Evolutionary conservation across 192 early-diverging fungal species (phyloP).

Genomic region (Coemansia umbellata): DNA sequence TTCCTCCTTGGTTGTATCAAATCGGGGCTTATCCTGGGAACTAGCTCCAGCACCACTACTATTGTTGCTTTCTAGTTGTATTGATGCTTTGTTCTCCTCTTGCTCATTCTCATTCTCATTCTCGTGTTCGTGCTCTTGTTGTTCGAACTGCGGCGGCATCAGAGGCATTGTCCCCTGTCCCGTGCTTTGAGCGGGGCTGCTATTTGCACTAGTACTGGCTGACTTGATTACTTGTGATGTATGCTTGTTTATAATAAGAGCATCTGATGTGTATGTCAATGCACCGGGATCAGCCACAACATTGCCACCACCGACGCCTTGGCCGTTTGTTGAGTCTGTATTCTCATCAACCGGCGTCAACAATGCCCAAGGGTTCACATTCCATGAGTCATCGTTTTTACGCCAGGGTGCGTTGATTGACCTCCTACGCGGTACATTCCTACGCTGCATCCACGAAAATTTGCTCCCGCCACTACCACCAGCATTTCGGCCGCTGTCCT

Average conservation of each 20-base stretch:
- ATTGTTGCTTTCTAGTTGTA: not conserved
- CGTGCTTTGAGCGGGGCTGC: not conserved
- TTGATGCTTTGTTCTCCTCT: not conserved
- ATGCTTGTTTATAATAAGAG: conserved; percentile 18
- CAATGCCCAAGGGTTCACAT: conserved; percentile 44
- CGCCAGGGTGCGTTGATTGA: conserved; percentile 47
- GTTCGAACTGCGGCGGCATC: not conserved
- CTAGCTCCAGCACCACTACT: not conserved
- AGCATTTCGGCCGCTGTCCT: conserved; percentile 2
- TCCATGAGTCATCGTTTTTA: conserved; percentile 51
- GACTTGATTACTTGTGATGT: conserved; percentile 15
- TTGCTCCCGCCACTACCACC: conserved; percentile 14
- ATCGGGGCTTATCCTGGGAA: not conserved
- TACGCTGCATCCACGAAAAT: conserved; percentile 48
- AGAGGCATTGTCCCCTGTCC: not conserved
- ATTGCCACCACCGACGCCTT: not conserved
- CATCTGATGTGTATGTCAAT: conserved; percentile 30
- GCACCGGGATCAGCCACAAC: conserved; percentile 7
- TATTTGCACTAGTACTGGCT: not conserved
- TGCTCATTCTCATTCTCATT: too few relatives aligned
- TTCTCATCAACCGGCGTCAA: not conserved
- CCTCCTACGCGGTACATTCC: conserved; percentile 39
- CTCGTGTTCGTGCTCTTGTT: not conserved
- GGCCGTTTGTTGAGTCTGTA: not conserved
- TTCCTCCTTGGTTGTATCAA: not conserved